These are phyloP conservation scores for Ophiostoma pallidulum DNA, from an alignment of 2,329 filamentous ascomycete species.

Conservation along the genomic window DNA sequence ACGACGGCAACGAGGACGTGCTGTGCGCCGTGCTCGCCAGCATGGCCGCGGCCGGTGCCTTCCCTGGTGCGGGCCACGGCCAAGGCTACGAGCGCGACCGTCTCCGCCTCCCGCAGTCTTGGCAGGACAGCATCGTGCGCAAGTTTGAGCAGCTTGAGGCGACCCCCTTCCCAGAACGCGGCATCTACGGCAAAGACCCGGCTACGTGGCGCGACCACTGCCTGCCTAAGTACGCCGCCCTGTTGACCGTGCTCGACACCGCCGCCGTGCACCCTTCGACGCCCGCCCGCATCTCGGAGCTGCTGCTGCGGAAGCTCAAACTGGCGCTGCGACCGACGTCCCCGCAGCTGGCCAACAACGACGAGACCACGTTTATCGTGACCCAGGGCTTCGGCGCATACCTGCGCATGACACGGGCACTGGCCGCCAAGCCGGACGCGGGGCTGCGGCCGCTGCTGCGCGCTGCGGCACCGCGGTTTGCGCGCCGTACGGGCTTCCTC, in stretches of 20 bases:
- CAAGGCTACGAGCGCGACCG: no score
- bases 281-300: constrained; percentile 54
- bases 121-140: constrained; percentile 63
- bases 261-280: constrained; percentile 57
- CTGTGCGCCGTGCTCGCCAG: constrained; percentile 60
- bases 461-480: constrained; percentile 56
- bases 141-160: constrained; percentile 58
- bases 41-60: constrained; percentile 47
- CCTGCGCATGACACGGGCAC: constrained; percentile 51
- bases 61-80: constrained; percentile 35
- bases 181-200: constrained; percentile 51
- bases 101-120: constrained; percentile 52
- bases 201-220: constrained; percentile 54
- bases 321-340: constrained; percentile 54
- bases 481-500: constrained; percentile 56
- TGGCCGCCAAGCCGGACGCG: constrained; percentile 45
- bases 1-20: constrained; percentile 54
- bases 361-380: constrained; percentile 62
- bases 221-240: constrained; percentile 57
- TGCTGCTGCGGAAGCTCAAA: constrained; percentile 56
- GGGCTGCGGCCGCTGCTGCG: constrained; percentile 57
- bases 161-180: constrained; percentile 55
- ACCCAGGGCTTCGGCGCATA: constrained; percentile 68
- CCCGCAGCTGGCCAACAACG: constrained; percentile 39
- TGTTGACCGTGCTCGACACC: constrained; percentile 53